Conservation (phyloP, 1,139 yeast species). For the Trichomonascaceae sp. region DNA sequence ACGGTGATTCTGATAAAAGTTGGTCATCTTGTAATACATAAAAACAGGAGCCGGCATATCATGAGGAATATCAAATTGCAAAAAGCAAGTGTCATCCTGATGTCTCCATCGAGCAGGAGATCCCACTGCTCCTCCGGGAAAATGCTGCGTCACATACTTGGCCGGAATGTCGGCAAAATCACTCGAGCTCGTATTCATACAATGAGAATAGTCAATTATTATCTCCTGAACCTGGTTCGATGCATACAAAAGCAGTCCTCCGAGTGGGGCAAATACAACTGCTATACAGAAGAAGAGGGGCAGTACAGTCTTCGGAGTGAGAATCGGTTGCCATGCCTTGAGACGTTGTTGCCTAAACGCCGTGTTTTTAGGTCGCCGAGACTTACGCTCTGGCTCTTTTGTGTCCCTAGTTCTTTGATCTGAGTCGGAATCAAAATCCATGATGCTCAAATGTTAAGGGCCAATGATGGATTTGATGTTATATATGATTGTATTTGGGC, state of each 20-base stretch:
- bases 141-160: constrained; percentile 48
- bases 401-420: constrained; percentile 19
- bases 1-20: constrained; percentile 89
- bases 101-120: constrained; percentile 59
- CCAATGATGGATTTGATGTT: not conserved
- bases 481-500: not conserved
- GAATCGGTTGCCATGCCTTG: constrained; percentile 62
- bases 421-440: constrained; percentile 36
- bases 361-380: constrained; percentile 38
- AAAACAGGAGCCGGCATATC: constrained; percentile 71
- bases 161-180: constrained; percentile 56
- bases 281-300: constrained; percentile 75
- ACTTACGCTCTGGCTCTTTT: constrained; percentile 28
- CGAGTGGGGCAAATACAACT: constrained; percentile 81
- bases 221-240: constrained; percentile 72
- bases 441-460: constrained; percentile 13
- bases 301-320: constrained; percentile 84
- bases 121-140: constrained; percentile 34
- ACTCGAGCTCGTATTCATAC: constrained; percentile 54
- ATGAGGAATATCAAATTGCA: constrained; percentile 75
- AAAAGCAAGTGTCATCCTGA: constrained; percentile 41
- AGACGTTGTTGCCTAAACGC: constrained; percentile 44
- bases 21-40: constrained; percentile 72
- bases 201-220: constrained; percentile 72
- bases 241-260: constrained; percentile 85